Conservation (phyloP, 495 filamentous ascomycete genomes). For the Lasiosphaeria hispida region DNA sequence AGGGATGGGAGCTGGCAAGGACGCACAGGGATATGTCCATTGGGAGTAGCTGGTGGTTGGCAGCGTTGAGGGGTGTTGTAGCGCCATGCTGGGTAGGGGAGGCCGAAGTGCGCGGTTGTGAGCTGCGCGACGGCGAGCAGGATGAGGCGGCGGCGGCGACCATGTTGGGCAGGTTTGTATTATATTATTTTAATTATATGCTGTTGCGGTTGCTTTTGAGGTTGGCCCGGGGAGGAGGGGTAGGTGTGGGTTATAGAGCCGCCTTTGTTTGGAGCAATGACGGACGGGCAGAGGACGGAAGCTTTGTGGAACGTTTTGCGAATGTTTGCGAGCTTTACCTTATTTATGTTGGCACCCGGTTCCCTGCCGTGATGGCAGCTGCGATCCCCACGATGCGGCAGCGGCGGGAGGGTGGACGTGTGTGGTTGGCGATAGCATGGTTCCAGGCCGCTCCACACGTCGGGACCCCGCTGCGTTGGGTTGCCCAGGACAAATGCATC, state of each 20-base stretch:
- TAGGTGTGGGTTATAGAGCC: too few species aligned
- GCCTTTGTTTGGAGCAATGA: too few species aligned
- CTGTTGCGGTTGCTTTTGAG: too few species aligned
- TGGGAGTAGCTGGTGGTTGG: slow-evolving; percentile 42
- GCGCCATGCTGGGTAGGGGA: slow-evolving; percentile 59
- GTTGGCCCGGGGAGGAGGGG: too few species aligned
- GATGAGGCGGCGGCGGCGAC: slow-evolving; percentile 25
- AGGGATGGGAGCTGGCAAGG: slow-evolving; percentile 2
- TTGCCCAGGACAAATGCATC: neutral
- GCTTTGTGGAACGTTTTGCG: too few species aligned
- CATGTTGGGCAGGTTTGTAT: slow-evolving; percentile 28
- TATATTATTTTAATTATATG: neutral
- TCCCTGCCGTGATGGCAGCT: neutral
- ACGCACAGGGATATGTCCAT: slow-evolving; percentile 58
- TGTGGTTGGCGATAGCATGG: too few species aligned
- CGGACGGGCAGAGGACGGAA: too few species aligned
- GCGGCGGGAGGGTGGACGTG: neutral
- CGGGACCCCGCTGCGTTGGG: too few species aligned
- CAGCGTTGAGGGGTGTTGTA: slow-evolving; percentile 44
- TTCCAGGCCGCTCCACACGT: too few species aligned
- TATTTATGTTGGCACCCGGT: neutral
- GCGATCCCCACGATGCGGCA: neutral
- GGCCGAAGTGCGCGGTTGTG: slow-evolving; percentile 55
- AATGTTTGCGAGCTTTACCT: too few species aligned
- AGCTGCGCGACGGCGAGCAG: slow-evolving; percentile 34